Conservation (phyloP, 1,139 yeast species). For the Candida dubliniensis region DNA sequence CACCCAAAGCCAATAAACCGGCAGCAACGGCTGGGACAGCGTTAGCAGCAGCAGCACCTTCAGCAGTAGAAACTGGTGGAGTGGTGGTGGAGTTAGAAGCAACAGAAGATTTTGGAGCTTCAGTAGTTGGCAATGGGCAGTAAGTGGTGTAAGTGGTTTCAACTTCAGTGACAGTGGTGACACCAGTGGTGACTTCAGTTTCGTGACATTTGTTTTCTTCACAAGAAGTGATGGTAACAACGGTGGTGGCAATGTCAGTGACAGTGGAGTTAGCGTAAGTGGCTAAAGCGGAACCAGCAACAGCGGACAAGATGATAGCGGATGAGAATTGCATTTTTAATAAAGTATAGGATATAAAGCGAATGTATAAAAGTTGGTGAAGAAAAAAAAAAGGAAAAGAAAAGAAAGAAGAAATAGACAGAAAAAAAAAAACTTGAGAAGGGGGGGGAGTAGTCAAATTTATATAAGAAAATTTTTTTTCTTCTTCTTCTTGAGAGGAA, state of each 20-base stretch:
- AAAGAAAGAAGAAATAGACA: slow-evolving; percentile 3
- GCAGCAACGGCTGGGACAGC: slow-evolving; percentile 22
- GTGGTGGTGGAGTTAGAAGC: slow-evolving; percentile 10
- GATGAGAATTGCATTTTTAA: slow-evolving; percentile 18
- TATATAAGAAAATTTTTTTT: slow-evolving; percentile 6
- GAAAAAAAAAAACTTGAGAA: slow-evolving; percentile 2
- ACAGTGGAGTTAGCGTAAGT: slow-evolving; percentile 27
- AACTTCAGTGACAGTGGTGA: slow-evolving; percentile 28
- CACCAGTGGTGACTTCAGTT: slow-evolving; percentile 34
- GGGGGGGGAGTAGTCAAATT: slow-evolving; percentile 5
- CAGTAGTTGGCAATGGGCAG: slow-evolving; percentile 26
- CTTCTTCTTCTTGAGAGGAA: too few species aligned
- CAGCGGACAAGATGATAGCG: slow-evolving; percentile 20
- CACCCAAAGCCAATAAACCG: slow-evolving; percentile 20
- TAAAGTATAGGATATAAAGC: slow-evolving; percentile 1
- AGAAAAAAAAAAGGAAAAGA: neutral
- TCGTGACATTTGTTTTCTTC: slow-evolving; percentile 32
- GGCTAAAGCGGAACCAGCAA: slow-evolving; percentile 7
- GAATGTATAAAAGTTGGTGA: slow-evolving; percentile 5
- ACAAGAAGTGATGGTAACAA: slow-evolving; percentile 53
- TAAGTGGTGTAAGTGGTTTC: slow-evolving; percentile 33
- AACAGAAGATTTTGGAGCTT: slow-evolving; percentile 12
- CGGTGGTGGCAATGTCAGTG: slow-evolving; percentile 26
- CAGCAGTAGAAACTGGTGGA: slow-evolving; percentile 13
- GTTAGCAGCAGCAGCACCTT: slow-evolving; percentile 16